Conservation (phyloP, 176 grass and related monocot species). For the Thinopyrum elongatum region DNA sequence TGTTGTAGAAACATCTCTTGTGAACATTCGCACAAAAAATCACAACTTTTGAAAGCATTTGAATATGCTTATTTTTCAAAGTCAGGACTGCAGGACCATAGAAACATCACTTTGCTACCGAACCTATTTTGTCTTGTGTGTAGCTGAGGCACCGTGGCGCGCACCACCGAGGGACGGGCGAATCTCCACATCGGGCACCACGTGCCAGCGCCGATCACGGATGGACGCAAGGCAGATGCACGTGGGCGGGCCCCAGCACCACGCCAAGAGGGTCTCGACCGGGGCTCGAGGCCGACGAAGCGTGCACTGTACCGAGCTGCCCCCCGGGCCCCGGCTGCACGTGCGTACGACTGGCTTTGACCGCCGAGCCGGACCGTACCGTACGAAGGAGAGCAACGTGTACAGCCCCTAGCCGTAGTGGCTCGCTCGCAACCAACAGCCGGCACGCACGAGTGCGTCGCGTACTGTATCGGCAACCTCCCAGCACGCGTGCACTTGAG, state of each 20-base stretch:
- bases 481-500: background rate
- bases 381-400: background rate
- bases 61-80: too few relatives aligned
- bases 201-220: conserved; percentile 13
- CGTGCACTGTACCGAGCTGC: background rate
- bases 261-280: background rate
- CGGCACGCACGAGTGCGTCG: background rate
- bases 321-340: background rate
- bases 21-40: too few relatives aligned
- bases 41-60: too few relatives aligned
- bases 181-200: conserved; percentile 15
- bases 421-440: background rate
- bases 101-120: too few relatives aligned
- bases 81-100: too few relatives aligned
- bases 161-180: too few relatives aligned
- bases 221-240: background rate
- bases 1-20: too few relatives aligned
- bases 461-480: background rate
- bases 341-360: conserved; percentile 11
- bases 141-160: background rate
- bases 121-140: too few relatives aligned
- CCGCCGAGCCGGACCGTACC: background rate
- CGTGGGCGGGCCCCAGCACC: background rate
- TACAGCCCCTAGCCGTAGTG: too few relatives aligned
- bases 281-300: conserved; percentile 25